These are phyloP conservation scores for Yamadazyma friedrichii DNA, from an alignment of 1,139 yeast species.

Conservation along the genomic window DNA sequence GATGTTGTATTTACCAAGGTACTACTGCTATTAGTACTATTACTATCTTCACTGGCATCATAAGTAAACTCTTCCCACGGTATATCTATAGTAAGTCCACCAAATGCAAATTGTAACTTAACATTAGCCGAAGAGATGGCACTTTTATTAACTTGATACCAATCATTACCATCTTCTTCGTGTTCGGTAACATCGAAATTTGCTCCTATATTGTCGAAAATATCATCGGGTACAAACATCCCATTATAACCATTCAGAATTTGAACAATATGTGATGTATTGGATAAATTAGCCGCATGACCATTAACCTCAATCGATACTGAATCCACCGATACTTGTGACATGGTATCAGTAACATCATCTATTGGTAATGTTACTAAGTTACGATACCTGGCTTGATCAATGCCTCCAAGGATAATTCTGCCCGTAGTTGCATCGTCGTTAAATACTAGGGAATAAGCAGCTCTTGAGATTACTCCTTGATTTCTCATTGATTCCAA, in stretches of 20 bases:
- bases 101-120: background rate
- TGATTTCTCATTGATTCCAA: background rate
- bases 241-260: constrained; percentile 4
- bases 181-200: background rate
- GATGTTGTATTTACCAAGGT: background rate
- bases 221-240: background rate
- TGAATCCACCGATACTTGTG: constrained; percentile 1
- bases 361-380: constrained; percentile 4
- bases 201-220: background rate
- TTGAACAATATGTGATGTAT: background rate
- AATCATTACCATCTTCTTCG: background rate
- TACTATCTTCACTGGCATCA: background rate
- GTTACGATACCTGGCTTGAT: background rate
- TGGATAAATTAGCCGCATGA: background rate
- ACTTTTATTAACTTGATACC: background rate
- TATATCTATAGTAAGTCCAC: background rate
- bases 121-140: background rate
- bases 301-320: background rate
- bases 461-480: background rate
- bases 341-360: background rate
- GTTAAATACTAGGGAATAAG: constrained; percentile 2
- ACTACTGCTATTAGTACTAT: background rate
- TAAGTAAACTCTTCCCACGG: constrained; percentile 2
- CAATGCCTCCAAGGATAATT: constrained; percentile 4
- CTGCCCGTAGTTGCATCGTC: constrained; percentile 1